phyloP scores from a whole-genome alignment of 2,329 filamentous ascomycete genomes.

The Fusarium foetens region DNA sequence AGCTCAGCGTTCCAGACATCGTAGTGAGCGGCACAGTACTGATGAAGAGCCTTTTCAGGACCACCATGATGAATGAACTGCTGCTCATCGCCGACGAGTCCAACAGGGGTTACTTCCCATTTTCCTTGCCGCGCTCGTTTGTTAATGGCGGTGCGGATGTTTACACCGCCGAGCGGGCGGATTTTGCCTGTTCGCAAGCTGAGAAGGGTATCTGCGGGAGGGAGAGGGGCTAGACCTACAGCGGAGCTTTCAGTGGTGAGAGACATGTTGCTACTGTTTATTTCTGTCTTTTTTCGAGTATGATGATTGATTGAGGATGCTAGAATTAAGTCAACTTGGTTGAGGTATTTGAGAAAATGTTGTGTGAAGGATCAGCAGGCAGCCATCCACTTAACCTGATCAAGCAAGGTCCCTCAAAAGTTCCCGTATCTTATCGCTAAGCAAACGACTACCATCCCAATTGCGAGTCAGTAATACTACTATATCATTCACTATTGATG shows the following conservation, averaged over 20 bases:
- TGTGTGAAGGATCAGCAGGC: not conserved
- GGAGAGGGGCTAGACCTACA: conserved; percentile 23
- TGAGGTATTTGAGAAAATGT: not conserved
- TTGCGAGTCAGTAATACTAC: not conserved
- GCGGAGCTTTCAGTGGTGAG: not conserved
- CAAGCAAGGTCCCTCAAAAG: conserved; percentile 3
- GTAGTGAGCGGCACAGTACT: conserved; percentile 32
- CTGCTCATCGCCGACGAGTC: conserved; percentile 32
- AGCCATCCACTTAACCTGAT: conserved; percentile 20
- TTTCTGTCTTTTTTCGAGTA: not conserved
- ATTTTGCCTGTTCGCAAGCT: conserved; percentile 33
- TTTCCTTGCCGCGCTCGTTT: conserved; percentile 26
- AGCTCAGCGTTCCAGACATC: conserved; percentile 27
- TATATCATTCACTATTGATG: not conserved
- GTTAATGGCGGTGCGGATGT: conserved; percentile 34
- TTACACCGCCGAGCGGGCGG: conserved; percentile 22
- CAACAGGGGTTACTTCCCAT: conserved; percentile 13
- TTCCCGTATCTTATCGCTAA: conserved; percentile 6
- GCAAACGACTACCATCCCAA: not conserved
- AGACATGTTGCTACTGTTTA: not conserved
- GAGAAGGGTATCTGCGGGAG: conserved; percentile 25
- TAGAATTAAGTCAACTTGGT: not conserved
- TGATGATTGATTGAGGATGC: not conserved
- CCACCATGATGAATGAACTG: conserved; percentile 28
- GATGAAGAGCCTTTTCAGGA: conserved; percentile 29